Base-by-base conservation (phyloP, 768 basidiomycete genomes). In the Wakefieldia striispora region DNA sequence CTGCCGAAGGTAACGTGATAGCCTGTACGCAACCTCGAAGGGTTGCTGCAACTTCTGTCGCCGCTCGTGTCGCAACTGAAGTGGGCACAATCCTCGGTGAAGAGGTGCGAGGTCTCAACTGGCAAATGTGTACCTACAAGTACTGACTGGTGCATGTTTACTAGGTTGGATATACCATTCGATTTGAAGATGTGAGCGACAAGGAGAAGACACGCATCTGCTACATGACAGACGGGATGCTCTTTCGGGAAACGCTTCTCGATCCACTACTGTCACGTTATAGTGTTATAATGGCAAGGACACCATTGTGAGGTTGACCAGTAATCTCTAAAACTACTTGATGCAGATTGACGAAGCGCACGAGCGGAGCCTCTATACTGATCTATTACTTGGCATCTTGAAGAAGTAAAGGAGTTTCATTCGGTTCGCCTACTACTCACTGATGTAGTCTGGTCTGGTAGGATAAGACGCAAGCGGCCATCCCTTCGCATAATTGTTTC, bases 181-280 rank as follows among this genome's bases (percentile, higher is more conserved):
- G 97, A 9, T 98, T 98, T 53, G 97, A 99, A 66, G 92, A 97
- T 58, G 83, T 95, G 45, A 90, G 86, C 60, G 81, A 80, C 63
- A 91, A 89, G 59, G 81, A 87, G 24, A 75, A 82, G 45, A 98
- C 97, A 2, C 80, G 91, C 23, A 91, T 99, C 66, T 78, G 93
- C 36, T 99, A 98, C 68, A 80, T 98, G 82, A 99, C 97, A 27
- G 97, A 99, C 66, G 97, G 97, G 39, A 95, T 98, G 85, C 83
- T 99, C 33, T 97, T 98, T 66, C 82, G 95, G 51, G 95, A 97
- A 71, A 86, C 87, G 20, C 79, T 97, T 60, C 74, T 94, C 33
- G 95, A 99, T 63, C 97, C 97, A 16, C 69, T 97, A 24, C 76
- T 99, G 44, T 91, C 87, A 64, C 84, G 86, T 21, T 97, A 95